phyloP scores from a whole-genome alignment of 352 stramenopile genomes.

The Pythium folliculosum region DNA sequence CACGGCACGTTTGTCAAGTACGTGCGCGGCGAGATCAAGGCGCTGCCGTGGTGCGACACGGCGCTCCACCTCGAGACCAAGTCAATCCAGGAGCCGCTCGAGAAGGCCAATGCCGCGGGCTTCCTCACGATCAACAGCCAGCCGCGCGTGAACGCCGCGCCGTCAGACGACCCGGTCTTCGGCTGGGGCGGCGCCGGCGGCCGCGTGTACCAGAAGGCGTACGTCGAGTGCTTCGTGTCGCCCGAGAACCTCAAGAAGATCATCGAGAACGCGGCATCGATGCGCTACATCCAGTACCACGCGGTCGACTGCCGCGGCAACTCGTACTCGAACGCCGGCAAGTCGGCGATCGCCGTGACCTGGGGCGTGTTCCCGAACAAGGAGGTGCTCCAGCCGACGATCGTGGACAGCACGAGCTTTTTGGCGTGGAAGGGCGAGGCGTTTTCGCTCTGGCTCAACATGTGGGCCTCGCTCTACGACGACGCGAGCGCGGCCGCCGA shows the following conservation, averaged over 20 bases:
- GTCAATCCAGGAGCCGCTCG: conserved; percentile 81
- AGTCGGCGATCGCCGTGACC: conserved; percentile 95
- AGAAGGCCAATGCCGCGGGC: conserved; percentile 70
- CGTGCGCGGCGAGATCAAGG: conserved; percentile 94
- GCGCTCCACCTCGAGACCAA: conserved; percentile 94
- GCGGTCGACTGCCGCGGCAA: conserved; percentile 90
- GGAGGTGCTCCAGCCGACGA: conserved; percentile 96
- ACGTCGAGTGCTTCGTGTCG: conserved; percentile 98
- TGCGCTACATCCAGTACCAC: conserved; percentile 90
- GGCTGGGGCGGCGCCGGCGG: conserved; percentile 96
- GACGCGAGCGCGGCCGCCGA: conserved; percentile 86
- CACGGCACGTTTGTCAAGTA: conserved; percentile 96
- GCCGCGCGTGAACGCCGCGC: conserved; percentile 88
- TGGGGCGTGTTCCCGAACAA: conserved; percentile 98
- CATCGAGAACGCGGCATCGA: conserved; percentile 81
- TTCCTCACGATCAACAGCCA: conserved; percentile 98
- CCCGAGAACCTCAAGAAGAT: conserved; percentile 91
- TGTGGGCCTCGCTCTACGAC: conserved; percentile 97
- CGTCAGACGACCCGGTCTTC: conserved; percentile 92
- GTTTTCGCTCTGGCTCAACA: conserved; percentile 95
- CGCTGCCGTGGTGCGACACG: conserved; percentile 97
- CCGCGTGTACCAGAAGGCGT: conserved; percentile 98
- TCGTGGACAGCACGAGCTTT: conserved; percentile 98
- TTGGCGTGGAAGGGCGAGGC: conserved; percentile 96
- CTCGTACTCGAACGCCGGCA: conserved; percentile 88